A percentile compares a stretch with the other conserved stretches of the same genome.
Conservation (phyloP, 495 filamentous ascomycete genomes). For the Penicillium angulare region DNA sequence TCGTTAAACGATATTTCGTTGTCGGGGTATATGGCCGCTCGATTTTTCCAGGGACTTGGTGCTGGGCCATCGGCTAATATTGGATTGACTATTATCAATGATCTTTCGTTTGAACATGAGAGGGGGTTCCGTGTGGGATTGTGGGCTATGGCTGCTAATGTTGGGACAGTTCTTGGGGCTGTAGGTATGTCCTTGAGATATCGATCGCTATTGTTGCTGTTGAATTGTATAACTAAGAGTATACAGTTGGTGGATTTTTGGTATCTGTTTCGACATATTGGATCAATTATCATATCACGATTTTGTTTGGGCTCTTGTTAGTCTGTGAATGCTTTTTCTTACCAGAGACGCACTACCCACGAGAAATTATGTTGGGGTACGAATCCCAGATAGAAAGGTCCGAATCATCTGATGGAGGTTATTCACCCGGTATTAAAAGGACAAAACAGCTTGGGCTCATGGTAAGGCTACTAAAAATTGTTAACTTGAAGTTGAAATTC, state of each 20-base stretch:
- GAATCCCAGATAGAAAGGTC: not conserved
- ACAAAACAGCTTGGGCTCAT: too few relatives aligned
- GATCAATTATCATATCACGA: slow-evolving; percentile 60
- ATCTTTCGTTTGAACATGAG: slow-evolving; percentile 61
- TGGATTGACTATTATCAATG: slow-evolving; percentile 54
- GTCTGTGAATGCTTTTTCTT: slow-evolving; percentile 52
- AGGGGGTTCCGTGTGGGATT: slow-evolving; percentile 60
- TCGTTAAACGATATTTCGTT: slow-evolving; percentile 46
- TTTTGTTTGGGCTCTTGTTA: slow-evolving; percentile 53
- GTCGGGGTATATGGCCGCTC: slow-evolving; percentile 54
- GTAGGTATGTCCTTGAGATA: slow-evolving; percentile 14
- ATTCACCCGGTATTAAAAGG: too few relatives aligned
- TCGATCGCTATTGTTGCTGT: too few relatives aligned
- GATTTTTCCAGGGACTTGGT: slow-evolving; percentile 64
- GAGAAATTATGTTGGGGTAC: slow-evolving; percentile 32
- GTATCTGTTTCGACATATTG: slow-evolving; percentile 48
- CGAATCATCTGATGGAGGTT: not conserved
- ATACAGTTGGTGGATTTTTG: slow-evolving; percentile 55
- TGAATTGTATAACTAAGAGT: not conserved
- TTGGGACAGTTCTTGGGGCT: slow-evolving; percentile 55
- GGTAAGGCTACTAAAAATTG: too few relatives aligned
- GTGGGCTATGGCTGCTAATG: slow-evolving; percentile 60
- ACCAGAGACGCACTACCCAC: slow-evolving; percentile 61
- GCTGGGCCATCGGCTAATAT: slow-evolving; percentile 58
- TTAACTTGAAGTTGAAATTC: too few relatives aligned